Conservation (phyloP, 75 land plant species). For the Picea glauca region DNA sequence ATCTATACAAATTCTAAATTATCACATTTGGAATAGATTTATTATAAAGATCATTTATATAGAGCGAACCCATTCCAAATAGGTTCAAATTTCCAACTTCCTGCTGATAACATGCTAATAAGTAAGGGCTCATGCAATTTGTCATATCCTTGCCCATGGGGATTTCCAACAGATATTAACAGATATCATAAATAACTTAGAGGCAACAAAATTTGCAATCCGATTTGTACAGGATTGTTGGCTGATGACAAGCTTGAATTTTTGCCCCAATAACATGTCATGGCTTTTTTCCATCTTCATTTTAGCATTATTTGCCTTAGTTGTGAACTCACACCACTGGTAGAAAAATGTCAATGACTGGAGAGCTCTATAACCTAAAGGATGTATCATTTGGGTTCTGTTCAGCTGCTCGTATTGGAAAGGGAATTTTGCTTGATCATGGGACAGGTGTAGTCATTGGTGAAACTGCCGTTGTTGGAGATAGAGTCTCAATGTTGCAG, state of each 20-base stretch:
- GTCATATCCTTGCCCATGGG: not conserved
- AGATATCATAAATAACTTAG: not conserved
- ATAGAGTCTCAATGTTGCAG: slow-evolving; percentile 89
- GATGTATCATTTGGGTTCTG: slow-evolving; percentile 6
- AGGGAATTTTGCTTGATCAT: slow-evolving; percentile 84
- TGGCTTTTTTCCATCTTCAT: not conserved
- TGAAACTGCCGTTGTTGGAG: slow-evolving; percentile 90
- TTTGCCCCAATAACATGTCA: not conserved
- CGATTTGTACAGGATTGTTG: not conserved
- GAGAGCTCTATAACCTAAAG: slow-evolving; percentile 1
- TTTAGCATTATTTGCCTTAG: not conserved
- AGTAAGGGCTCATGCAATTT: slow-evolving; percentile 1
- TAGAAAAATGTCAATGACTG: slow-evolving; percentile 5
- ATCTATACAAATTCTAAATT: not conserved
- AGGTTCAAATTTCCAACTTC: not conserved
- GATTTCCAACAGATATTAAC: not conserved
- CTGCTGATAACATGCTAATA: not conserved
- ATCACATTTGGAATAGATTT: not conserved
- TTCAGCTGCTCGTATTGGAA: slow-evolving; percentile 89
- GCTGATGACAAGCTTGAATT: too few species aligned
- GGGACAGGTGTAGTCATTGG: slow-evolving; percentile 95
- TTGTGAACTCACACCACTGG: slow-evolving; percentile 2
- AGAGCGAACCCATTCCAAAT: not conserved
- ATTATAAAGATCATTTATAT: not conserved
- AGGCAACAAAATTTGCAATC: not conserved